Evolutionary conservation across 2,329 filamentous ascomycete species (phyloP).

Genomic region (Teratosphaeria epicoccoides): DNA sequence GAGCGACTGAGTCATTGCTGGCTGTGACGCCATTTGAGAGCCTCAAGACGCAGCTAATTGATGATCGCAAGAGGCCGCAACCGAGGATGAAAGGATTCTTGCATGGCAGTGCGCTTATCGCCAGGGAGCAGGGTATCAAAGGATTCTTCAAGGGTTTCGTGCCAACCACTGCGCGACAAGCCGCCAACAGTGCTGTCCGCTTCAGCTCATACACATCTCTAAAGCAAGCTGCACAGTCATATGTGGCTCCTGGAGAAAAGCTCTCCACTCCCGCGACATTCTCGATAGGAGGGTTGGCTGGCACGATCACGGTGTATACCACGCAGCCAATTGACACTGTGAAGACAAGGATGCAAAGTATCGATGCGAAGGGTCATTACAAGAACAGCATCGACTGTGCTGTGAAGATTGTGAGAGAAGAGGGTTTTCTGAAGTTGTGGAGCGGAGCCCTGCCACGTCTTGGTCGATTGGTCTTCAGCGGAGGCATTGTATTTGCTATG

Average conservation of each 20-base stretch:
- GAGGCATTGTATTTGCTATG: conserved; percentile 96
- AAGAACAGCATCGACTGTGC: conserved; percentile 83
- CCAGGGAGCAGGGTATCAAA: conserved; percentile 71
- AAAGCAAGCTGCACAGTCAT: conserved; percentile 84
- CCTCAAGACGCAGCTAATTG: conserved; percentile 97
- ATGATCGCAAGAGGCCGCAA: conserved; percentile 77
- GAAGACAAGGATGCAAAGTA: conserved; percentile 95
- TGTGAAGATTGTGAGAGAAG: conserved; percentile 71
- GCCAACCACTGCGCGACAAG: conserved; percentile 87
- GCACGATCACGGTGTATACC: conserved; percentile 74
- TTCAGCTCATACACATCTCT: conserved; percentile 92
- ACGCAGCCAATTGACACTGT: conserved; percentile 76
- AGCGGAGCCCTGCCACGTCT: conserved; percentile 80
- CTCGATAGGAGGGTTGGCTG: conserved; percentile 77
- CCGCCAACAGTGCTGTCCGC: conserved; percentile 83
- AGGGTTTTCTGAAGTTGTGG: conserved; percentile 87
- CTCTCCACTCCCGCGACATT: conserved; percentile 81
- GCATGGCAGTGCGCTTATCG: conserved; percentile 79
- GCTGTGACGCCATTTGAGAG: conserved; percentile 96
- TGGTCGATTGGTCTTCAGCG: conserved; percentile 75
- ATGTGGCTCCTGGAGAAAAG: conserved; percentile 90
- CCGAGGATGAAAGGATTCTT: conserved; percentile 87
- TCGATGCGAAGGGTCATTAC: conserved; percentile 70
- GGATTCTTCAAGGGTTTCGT: conserved; percentile 97
- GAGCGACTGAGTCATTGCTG: conserved; percentile 83